Evolutionary conservation across 2,329 filamentous ascomycete genomes (phyloP).

Genomic region (Colletotrichum shisoi): DNA sequence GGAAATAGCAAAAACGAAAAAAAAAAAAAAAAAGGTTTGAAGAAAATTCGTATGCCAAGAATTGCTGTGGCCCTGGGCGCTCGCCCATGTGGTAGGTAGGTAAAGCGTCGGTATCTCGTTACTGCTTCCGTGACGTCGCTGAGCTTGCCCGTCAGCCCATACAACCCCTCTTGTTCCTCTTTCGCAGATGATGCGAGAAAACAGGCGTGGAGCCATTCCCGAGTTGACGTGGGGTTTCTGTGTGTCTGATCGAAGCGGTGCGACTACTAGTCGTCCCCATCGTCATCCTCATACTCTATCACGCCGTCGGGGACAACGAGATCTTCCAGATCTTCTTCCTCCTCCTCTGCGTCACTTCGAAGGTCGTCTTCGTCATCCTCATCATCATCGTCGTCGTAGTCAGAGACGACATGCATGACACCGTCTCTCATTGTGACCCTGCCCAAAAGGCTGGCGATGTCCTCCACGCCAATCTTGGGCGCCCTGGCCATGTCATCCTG

Average conservation of each 20-base stretch:
- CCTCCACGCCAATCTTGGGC: neutral
- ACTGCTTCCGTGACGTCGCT: neutral
- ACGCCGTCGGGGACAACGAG: conserved; percentile 16
- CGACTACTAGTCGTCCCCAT: neutral
- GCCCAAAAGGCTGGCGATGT: conserved; percentile 12
- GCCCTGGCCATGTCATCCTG: neutral
- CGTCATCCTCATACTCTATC: conserved; percentile 3
- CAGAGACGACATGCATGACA: neutral
- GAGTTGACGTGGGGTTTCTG: neutral
- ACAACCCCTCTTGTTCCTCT: neutral
- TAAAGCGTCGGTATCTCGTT: neutral
- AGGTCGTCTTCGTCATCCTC: neutral
- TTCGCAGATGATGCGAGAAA: neutral
- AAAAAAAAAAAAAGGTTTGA: too few species aligned
- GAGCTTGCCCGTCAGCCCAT: neutral
- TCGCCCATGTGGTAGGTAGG: neutral
- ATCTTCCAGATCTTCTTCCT: neutral
- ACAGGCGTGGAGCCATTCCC: neutral
- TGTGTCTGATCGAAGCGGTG: neutral
- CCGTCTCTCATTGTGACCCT: neutral
- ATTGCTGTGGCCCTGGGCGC: neutral
- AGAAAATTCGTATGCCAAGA: too few species aligned
- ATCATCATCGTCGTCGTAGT: conserved; percentile 1
- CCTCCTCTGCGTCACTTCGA: neutral
- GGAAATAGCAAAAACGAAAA: too few species aligned